Evolutionary conservation across 1,139 yeast genomes (phyloP).

Genomic region (Taphrina flavorubra): DNA sequence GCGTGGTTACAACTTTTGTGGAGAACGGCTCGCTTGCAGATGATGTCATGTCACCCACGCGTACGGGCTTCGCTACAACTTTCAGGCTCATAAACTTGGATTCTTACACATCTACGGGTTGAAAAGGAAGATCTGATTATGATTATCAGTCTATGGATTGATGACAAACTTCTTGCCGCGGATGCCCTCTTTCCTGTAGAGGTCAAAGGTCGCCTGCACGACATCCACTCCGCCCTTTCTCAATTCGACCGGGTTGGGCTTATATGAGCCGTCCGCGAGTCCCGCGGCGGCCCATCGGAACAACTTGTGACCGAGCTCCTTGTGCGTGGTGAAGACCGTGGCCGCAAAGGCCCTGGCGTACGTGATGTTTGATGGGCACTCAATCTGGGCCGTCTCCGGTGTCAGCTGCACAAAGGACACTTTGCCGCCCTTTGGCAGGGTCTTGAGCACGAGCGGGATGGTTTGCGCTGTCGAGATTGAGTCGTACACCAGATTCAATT

Average conservation of each 20-base stretch:
- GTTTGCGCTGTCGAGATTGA: slow-evolving; percentile 55
- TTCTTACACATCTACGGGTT: no score
- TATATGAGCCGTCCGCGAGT: slow-evolving; percentile 43
- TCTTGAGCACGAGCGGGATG: slow-evolving; percentile 5
- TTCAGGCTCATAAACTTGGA: no score
- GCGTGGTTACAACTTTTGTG: not conserved
- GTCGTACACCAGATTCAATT: slow-evolving; percentile 62
- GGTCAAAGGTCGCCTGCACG: slow-evolving; percentile 23
- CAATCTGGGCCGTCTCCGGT: slow-evolving; percentile 17
- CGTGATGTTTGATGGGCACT: slow-evolving; percentile 10
- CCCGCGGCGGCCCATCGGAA: slow-evolving; percentile 43
- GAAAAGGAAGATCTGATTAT: not conserved
- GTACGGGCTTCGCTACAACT: no score
- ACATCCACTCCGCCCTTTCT: slow-evolving; percentile 45
- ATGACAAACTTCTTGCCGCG: slow-evolving; percentile 13
- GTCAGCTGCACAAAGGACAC: slow-evolving; percentile 18
- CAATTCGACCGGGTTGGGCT: slow-evolving; percentile 40
- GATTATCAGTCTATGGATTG: not conserved
- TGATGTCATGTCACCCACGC: not conserved
- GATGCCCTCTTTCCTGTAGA: slow-evolving; percentile 10
- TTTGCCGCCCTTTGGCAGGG: slow-evolving; percentile 24
- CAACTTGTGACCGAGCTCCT: slow-evolving; percentile 39
- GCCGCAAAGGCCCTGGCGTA: slow-evolving; percentile 8
- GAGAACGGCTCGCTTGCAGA: not conserved
- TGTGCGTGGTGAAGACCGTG: slow-evolving; percentile 32